Evolutionary conservation across 1,284 basidiomycete genomes (phyloP).

Genomic region (Lentinula novae-zelandiae): DNA sequence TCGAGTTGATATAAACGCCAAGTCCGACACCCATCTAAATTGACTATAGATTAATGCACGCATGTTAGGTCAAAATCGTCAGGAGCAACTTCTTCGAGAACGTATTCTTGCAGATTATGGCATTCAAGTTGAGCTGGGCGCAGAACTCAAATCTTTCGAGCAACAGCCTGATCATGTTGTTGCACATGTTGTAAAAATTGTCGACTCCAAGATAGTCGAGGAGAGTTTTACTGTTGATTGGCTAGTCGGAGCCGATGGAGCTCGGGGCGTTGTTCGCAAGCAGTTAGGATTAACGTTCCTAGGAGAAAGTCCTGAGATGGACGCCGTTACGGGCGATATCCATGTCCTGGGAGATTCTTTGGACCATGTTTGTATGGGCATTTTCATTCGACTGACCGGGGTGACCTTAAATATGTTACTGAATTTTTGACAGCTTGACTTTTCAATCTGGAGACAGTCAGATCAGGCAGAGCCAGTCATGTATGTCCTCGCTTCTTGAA

Average conservation of each 20-base stretch:
- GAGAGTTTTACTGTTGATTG: constrained; percentile 1
- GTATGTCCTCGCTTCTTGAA: not conserved
- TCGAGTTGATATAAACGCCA: not conserved
- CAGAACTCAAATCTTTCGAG: constrained; percentile 33
- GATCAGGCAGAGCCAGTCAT: not conserved
- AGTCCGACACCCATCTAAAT: constrained; percentile 12
- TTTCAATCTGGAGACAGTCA: not conserved
- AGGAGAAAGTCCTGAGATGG: constrained; percentile 12
- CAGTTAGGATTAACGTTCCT: constrained; percentile 13
- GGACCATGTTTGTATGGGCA: not conserved
- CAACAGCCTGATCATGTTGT: constrained; percentile 29
- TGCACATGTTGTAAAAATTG: constrained; percentile 27
- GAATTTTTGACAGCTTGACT: not conserved
- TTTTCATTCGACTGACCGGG: not conserved
- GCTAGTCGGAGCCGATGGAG: constrained; percentile 15
- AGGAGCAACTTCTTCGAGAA: constrained; percentile 32
- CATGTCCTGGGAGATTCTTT: constrained; percentile 11
- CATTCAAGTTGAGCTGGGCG: constrained; percentile 33
- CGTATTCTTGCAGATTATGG: constrained; percentile 26
- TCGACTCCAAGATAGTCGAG: constrained; percentile 11
- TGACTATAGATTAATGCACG: constrained; percentile 21
- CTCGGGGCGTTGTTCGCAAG: constrained; percentile 13
- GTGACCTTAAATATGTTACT: not conserved
- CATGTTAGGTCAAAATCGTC: constrained; percentile 34
- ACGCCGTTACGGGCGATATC: constrained; percentile 14